Conservation (phyloP, 176 grass and related monocot genomes). For the Guadua angustifolia region DNA sequence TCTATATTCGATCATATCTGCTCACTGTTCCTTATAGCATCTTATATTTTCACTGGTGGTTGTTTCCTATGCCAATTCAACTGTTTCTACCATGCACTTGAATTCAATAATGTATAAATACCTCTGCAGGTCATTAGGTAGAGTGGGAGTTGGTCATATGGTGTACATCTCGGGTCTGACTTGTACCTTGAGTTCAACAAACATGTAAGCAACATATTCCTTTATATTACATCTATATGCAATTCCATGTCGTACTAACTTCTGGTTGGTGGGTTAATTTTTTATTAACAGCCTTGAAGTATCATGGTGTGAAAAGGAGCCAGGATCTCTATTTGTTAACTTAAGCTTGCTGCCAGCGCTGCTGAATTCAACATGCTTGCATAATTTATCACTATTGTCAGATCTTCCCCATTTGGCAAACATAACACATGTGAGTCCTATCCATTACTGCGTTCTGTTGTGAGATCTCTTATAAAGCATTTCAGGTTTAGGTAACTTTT, state of each 20-base stretch:
- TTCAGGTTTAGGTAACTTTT: background rate
- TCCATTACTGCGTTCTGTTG: background rate
- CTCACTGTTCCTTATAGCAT: background rate
- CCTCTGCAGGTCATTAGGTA: slow-evolving; percentile 83
- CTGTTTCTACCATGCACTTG: slow-evolving; percentile 38
- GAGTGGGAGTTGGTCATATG: slow-evolving; percentile 78
- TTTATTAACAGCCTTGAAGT: slow-evolving; percentile 71
- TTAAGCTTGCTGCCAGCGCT: slow-evolving; percentile 80
- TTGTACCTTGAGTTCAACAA: slow-evolving; percentile 63
- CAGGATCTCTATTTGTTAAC: slow-evolving; percentile 71
- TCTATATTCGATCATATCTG: background rate
- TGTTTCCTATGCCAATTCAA: slow-evolving; percentile 24
- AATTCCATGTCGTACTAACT: slow-evolving; percentile 6
- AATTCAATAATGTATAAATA: slow-evolving; percentile 36
- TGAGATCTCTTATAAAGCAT: slow-evolving; percentile 19
- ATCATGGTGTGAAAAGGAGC: slow-evolving; percentile 79
- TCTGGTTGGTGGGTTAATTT: slow-evolving; percentile 30
- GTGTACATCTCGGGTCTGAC: slow-evolving; percentile 79
- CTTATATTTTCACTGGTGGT: slow-evolving; percentile 27
- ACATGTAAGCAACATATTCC: slow-evolving; percentile 60
- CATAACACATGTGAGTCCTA: slow-evolving; percentile 65
- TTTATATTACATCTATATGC: slow-evolving; percentile 32
- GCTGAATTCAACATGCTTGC: slow-evolving; percentile 87
- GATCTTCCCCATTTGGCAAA: slow-evolving; percentile 64
- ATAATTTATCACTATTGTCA: slow-evolving; percentile 76